These are phyloP conservation scores for Bipolaris zeicola DNA, from an alignment of 2,329 filamentous ascomycete species.

Conservation along the genomic window DNA sequence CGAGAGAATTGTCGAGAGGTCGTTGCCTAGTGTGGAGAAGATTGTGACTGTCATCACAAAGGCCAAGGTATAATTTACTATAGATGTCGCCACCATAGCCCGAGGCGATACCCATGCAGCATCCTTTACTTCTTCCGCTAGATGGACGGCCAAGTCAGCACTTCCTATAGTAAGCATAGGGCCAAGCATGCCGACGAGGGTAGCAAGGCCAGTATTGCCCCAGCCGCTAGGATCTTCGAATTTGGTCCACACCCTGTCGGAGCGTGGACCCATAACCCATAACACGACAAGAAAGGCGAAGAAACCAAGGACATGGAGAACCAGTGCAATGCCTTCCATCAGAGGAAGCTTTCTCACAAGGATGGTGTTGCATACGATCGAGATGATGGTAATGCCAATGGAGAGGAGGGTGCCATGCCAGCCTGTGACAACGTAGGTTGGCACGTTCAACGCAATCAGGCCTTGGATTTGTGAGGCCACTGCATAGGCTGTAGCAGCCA, in stretches of 20 bases:
- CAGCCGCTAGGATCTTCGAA: constrained; percentile 54
- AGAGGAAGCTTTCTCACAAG: constrained; percentile 46
- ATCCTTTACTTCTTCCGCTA: constrained; percentile 35
- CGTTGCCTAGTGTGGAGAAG: constrained; percentile 7
- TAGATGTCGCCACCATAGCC: constrained; percentile 45
- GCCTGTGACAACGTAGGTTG: constrained; percentile 39
- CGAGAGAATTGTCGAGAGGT: not conserved
- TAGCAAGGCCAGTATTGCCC: constrained; percentile 48
- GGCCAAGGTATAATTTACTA: constrained; percentile 42
- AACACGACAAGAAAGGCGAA: constrained; percentile 53
- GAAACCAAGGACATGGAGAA: constrained; percentile 56
- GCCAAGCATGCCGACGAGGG: constrained; percentile 45
- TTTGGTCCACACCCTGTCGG: constrained; percentile 49
- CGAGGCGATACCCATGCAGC: constrained; percentile 32
- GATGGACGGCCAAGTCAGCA: constrained; percentile 40
- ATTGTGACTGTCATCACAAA: constrained; percentile 31
- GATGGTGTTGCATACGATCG: constrained; percentile 49
- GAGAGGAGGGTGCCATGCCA: constrained; percentile 58
- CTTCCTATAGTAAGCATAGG: constrained; percentile 41
- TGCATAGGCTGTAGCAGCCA: constrained; percentile 29
- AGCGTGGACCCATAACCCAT: constrained; percentile 35
- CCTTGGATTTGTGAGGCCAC: constrained; percentile 27
- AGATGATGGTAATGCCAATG: constrained; percentile 49
- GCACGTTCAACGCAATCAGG: constrained; percentile 44
- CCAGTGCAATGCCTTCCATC: constrained; percentile 40